A percentile compares a stretch with the other conserved stretches of the same genome.
Evolutionary conservation across 2,329 filamentous ascomycete genomes (phyloP).

Genomic region (Claviceps digitariae): DNA sequence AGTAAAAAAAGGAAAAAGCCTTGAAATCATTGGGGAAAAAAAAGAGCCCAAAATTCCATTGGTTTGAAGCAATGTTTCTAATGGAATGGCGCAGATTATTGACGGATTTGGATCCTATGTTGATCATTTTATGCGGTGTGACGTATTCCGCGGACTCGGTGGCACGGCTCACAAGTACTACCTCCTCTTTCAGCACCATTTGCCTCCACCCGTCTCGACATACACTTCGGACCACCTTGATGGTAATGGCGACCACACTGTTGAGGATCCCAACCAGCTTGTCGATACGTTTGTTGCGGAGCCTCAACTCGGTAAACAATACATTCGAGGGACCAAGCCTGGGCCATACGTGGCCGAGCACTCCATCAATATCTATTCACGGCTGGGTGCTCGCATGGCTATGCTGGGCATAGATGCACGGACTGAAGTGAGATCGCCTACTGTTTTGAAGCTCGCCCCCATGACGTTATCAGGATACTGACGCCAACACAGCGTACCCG

Average conservation of each 20-base stretch:
- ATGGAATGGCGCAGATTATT: constrained; percentile 52
- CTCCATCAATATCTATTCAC: constrained; percentile 77
- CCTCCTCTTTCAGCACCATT: constrained; percentile 90
- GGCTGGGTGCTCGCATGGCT: constrained; percentile 67
- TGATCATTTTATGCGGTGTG: constrained; percentile 82
- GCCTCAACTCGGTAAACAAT: constrained; percentile 48
- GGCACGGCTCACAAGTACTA: constrained; percentile 96
- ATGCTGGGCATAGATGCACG: constrained; percentile 85
- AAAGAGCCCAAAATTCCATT: no score
- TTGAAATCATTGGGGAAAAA: neutral
- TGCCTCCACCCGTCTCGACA: constrained; percentile 72
- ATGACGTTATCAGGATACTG: neutral
- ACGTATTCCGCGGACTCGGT: constrained; percentile 84
- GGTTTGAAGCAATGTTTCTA: neutral
- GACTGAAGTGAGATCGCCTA: constrained; percentile 49
- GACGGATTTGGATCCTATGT: constrained; percentile 91
- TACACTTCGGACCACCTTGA: constrained; percentile 50
- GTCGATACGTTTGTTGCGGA: constrained; percentile 58
- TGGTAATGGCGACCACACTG: constrained; percentile 24
- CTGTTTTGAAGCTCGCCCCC: neutral
- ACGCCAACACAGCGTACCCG: constrained; percentile 52
- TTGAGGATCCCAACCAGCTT: constrained; percentile 57
- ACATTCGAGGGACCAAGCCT: constrained; percentile 63
- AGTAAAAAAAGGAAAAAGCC: constrained; percentile 18
- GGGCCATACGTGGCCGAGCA: constrained; percentile 83